Evolutionary conservation across 768 basidiomycete genomes (phyloP).

Genomic region (Hebeloma cylindrosporum): DNA sequence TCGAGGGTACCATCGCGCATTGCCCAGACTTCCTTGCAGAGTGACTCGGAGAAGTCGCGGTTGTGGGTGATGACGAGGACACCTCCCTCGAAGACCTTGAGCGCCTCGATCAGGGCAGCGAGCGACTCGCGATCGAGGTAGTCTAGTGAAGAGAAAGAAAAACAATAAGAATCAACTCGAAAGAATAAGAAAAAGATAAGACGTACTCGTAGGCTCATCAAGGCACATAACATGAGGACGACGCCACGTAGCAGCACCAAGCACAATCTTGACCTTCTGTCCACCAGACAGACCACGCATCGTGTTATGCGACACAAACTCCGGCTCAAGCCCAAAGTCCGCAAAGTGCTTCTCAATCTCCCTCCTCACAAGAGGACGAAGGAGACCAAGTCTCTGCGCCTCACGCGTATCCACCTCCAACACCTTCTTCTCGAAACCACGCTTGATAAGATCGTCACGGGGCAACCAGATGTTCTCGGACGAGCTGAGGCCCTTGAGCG

Average conservation of each 20-base stretch:
- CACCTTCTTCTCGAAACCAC: conserved; percentile 99
- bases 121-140: conserved; percentile 99
- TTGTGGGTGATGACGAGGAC: conserved; percentile 98
- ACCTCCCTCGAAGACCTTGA: conserved; percentile 98
- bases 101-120: conserved; percentile 96
- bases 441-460: conserved; percentile 96
- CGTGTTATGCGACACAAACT: conserved; percentile 98
- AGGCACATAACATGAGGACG: conserved; percentile 96
- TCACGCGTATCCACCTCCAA: conserved; percentile 97
- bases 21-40: conserved; percentile 98
- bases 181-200: background rate
- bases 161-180: background rate
- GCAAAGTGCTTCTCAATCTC: conserved; percentile 99
- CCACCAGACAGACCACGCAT: conserved; percentile 99
- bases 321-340: conserved; percentile 98
- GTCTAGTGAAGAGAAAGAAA: conserved; percentile 59
- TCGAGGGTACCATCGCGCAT: conserved; percentile 97
- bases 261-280: conserved; percentile 99
- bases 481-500: conserved; percentile 92
- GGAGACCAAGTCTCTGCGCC: conserved; percentile 92
- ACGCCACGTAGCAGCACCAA: conserved; percentile 98
- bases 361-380: conserved; percentile 94
- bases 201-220: conserved; percentile 91
- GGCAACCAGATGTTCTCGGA: conserved; percentile 98
- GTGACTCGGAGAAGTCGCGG: conserved; percentile 97